Base-by-base conservation (phyloP, 495 filamentous ascomycete species). In the Parmelia sp. region DNA sequence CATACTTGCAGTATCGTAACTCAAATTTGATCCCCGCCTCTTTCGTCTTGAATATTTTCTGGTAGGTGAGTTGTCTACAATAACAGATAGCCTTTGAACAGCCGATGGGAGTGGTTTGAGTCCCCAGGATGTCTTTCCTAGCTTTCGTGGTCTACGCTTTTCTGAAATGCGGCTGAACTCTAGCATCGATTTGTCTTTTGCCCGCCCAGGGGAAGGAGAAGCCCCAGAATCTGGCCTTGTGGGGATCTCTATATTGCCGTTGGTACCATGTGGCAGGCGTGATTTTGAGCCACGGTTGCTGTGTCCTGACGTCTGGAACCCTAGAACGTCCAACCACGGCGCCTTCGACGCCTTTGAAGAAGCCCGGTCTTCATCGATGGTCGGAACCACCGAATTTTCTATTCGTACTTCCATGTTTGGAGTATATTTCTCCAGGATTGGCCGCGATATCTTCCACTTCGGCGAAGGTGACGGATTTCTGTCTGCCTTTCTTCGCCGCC, bases 21-120 rank as follows among this genome's bases (percentile, higher is more conserved):
- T 67, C 65, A 67, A 49, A 19, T 55, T 59, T 8, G 67, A 69
- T 23, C 31, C 19, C 29, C 67, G 64, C 53, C 57, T 57, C 44
- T 36, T 69, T 39, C 42, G 76, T 62, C 73, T 79, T 0, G 79
- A 82, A 60, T 75, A 71, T 58, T 75, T 67, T 62, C 71, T 79
- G 0, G 76, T 61, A 11, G 69, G 63, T 40, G 68, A 65, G 37
- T 25, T 23, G 33, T 56, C 58, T 33, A 49, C 19, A 23, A 62
- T 27, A 6, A 61, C 33, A 23, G 56, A 63, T 39, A 56, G 53
- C 23, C 57, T 65, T 40, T 31, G 61, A 29, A 57, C 37, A 66
- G 53, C 47, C 44, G 37, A 36, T 47, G 29, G 29, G 17, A 33
- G 45, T 25, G 33, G 49, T 39, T 49, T 33, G 1, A 31, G 51